Base-by-base conservation (phyloP, 805 yeast genomes). In the Metschnikowia matae region DNA sequence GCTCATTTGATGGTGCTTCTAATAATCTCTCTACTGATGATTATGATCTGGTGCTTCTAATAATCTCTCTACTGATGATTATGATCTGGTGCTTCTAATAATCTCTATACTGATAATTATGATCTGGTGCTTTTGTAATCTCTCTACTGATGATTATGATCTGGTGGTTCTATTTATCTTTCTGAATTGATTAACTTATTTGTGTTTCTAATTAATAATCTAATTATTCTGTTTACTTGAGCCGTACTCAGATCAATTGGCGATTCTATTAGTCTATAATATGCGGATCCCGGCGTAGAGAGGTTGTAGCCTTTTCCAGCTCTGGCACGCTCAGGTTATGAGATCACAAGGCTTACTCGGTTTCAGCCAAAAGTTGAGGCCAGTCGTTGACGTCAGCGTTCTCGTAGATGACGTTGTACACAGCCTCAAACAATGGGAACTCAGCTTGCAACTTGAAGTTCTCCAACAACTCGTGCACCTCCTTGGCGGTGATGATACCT, bases 371-470 rank as follows among this genome's bases (percentile, higher is more conserved):
- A 48, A 73, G 66, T 23, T 52, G 46, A 20, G 78, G 78, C 62
- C 74, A 70, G 57, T 71, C 66, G 54, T 71, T 71, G 52, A 73
- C 69, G 44, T 68, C 63, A 48, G 70, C 76, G 23, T 65, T 56
- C 48, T 74, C 75, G 57, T 66, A 73, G 45, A 71, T 67, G 56
- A 74, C 69, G 57, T 66, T 69, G 61, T 73, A 74, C 38, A 77
- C 73, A 29, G 77, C 77, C 62, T 71, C 78, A 54, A 74, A 74
- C 60, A 74, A 67, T 40, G 78, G 77, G 62, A 71, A 74, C 54
- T 70, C 74, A 20, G 60, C 60, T 46, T 61, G 48, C 58, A 66
- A 67, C 49, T 62, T 58, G 49, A 60, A 67, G 60, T 65, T 65
- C 44, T 63, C 63, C 60, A 74, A 69, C 60, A 74, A 67, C 54